Evolutionary conservation across 306 rosid genomes (phyloP).

Genomic region (Spatholobus suberectus): DNA sequence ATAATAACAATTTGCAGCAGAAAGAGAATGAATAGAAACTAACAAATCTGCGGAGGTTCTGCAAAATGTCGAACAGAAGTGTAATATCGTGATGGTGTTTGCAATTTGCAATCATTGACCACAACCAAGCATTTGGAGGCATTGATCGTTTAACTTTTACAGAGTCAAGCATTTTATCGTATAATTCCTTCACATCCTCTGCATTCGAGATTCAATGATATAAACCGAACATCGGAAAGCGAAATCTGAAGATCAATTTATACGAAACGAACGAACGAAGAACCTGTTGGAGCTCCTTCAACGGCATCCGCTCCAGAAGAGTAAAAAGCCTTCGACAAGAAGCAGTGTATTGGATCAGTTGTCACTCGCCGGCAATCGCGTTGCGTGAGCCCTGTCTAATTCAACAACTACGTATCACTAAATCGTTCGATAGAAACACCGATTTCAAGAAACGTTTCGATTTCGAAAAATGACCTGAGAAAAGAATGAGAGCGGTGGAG

Average conservation of each 20-base stretch:
- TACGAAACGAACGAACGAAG: constrained; percentile 21
- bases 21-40: constrained; percentile 47
- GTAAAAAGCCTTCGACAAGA: constrained; percentile 54
- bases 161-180: constrained; percentile 77
- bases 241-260: constrained; percentile 23
- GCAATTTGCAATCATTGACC: constrained; percentile 86
- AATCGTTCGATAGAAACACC: neutral
- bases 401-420: constrained; percentile 23
- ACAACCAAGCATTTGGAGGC: constrained; percentile 96
- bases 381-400: constrained; percentile 52
- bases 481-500: constrained; percentile 29
- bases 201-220: constrained; percentile 44
- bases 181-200: constrained; percentile 80
- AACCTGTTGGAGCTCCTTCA: constrained; percentile 66
- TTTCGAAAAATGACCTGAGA: constrained; percentile 49
- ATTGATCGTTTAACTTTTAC: constrained; percentile 69
- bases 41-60: constrained; percentile 84
- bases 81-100: constrained; percentile 66
- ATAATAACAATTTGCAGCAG: neutral
- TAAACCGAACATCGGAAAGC: constrained; percentile 4
- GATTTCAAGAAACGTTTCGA: neutral
- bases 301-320: constrained; percentile 49
- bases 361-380: constrained; percentile 33
- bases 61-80: constrained; percentile 77
- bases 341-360: constrained; percentile 41